Evolutionary conservation across 1,284 basidiomycete species (phyloP), one percentile per base, ranked within the genome.

Genomic region (Tremellales sp.): DNA sequence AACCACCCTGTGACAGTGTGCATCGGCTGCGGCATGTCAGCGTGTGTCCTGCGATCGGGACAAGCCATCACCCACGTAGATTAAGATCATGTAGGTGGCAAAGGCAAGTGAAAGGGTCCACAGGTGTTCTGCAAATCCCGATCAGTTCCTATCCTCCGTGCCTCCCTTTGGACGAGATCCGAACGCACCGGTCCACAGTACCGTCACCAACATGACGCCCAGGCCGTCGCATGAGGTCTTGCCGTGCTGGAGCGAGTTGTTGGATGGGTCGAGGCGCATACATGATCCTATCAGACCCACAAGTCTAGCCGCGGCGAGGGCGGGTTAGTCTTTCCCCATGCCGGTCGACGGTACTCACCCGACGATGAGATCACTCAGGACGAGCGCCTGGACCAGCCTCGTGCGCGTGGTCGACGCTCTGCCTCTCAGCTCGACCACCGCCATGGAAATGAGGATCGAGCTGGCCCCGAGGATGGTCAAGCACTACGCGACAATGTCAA

Each of bases 41-140:
- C 25, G 1, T 7, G 4, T 12, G 27, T 18, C 18, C 1, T 29
- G 36, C 4, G 12, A 32, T 13, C n/a, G 10, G 9, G 7, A 35
- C 26, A 32, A 48, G 26, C 32, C n/a, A n/a, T 16, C 3, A 47
- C 60, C 45, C 43, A 69, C 68, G 41, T 71, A 60, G 26, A 70
- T 66, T 28, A 74, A 61, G 48, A 74, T 73, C 58, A 74, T 61
- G 47, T 67, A 74, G 0, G 73, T 74, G 7, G 65, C 61, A 19
- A 69, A 49, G 6, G 71, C 71, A 2, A 74, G 56, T 5, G 56
- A 40, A 9, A 74, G 51, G 6, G 72, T 74, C 70, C 72, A 74
- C 14, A 73, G 44, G 43, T 74, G 73, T 56, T 74, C 71, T 59
- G 50, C 33, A 14, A 40, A 47, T 4, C 19, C 27, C 27, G 3